Conservation (phyloP, 2,329 filamentous ascomycete genomes). For the Xylariaceae sp. region DNA sequence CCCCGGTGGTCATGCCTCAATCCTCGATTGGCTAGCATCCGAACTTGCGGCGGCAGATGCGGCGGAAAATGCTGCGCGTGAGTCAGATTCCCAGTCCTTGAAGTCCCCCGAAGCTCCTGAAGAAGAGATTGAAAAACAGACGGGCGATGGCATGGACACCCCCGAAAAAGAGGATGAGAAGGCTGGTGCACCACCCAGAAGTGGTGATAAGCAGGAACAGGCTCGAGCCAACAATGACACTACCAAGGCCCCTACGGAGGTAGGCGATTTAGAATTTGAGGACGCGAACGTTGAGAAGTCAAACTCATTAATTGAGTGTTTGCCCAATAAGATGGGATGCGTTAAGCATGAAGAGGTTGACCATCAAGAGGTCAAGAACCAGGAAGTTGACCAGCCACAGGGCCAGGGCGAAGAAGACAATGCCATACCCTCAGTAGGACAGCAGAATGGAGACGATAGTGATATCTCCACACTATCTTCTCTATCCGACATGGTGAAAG, state of each 20-base stretch:
- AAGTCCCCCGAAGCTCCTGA: too few species aligned
- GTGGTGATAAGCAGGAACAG: background rate
- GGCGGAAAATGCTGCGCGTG: background rate
- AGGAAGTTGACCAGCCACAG: background rate
- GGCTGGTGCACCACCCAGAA: background rate
- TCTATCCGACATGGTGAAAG: too few species aligned
- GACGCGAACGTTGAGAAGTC: background rate
- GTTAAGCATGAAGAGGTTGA: background rate
- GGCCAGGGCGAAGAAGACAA: too few species aligned
- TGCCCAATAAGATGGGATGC: background rate
- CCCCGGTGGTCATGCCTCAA: too few species aligned
- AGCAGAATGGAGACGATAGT: too few species aligned
- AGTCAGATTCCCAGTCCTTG: too few species aligned
- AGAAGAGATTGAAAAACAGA: too few species aligned
- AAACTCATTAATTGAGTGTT: background rate
- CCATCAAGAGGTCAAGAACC: background rate
- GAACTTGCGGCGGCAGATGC: too few species aligned
- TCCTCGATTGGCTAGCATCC: too few species aligned
- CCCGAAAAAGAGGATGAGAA: background rate
- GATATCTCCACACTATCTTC: too few species aligned
- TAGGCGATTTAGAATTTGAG: background rate
- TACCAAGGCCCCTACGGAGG: background rate
- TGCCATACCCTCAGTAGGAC: too few species aligned
- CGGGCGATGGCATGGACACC: background rate
- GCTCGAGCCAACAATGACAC: background rate